phyloP scores from a whole-genome alignment of 768 basidiomycete species.

The Dacryopinax primogenitus region DNA sequence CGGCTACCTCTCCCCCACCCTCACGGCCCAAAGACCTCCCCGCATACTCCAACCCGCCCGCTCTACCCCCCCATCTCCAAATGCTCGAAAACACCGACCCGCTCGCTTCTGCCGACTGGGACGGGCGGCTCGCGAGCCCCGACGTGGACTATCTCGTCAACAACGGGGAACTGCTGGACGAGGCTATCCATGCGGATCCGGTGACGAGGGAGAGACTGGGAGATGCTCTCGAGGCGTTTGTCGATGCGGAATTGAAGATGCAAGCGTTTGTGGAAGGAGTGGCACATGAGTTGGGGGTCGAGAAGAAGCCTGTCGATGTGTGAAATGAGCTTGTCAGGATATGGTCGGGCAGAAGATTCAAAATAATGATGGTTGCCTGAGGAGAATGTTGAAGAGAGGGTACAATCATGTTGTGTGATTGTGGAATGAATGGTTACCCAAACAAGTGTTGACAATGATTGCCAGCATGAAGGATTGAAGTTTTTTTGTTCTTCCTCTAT shows the following conservation, averaged over 20 bases:
- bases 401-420: too few relatives aligned
- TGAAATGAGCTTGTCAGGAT: too few relatives aligned
- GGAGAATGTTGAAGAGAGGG: too few relatives aligned
- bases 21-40: neutral
- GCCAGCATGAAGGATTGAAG: too few relatives aligned
- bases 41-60: neutral
- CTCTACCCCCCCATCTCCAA: neutral
- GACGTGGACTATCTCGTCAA: neutral
- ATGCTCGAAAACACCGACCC: constrained; percentile 7
- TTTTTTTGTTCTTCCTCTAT: too few relatives aligned
- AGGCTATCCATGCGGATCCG: neutral
- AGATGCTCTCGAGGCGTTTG: neutral
- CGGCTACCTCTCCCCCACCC: neutral
- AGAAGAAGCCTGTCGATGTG: too few relatives aligned
- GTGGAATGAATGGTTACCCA: too few relatives aligned
- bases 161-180: neutral
- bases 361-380: too few relatives aligned
- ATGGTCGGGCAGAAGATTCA: too few relatives aligned
- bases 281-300: neutral
- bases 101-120: neutral
- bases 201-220: neutral
- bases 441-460: too few relatives aligned
- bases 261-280: neutral
- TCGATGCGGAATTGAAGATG: constrained; percentile 1
- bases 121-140: neutral